A percentile compares a stretch with the other conserved stretches of the same genome.
Conservation (phyloP, 2,329 filamentous ascomycete species). For the Neopestalotiopsis clavispora region DNA sequence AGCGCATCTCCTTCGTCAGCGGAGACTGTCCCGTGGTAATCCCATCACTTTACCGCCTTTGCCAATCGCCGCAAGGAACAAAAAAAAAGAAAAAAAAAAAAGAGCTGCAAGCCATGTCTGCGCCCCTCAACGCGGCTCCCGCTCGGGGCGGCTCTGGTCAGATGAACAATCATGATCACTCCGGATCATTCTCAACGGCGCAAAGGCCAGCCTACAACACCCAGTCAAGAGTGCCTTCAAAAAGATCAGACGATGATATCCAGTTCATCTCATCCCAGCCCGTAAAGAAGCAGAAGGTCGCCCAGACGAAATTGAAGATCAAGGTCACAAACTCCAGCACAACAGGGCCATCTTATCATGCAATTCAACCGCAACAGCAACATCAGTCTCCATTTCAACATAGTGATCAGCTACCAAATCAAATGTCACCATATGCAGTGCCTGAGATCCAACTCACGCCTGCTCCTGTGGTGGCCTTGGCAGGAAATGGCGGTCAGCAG, state of each 20-base stretch:
- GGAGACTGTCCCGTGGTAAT: background rate
- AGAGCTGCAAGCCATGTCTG: background rate
- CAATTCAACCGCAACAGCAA: background rate
- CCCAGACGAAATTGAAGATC: constrained; percentile 19
- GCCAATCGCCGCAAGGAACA: background rate
- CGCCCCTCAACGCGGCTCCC: background rate
- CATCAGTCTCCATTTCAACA: background rate
- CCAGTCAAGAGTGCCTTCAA: constrained; percentile 25
- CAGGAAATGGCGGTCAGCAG: background rate
- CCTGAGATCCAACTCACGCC: background rate
- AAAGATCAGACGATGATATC: constrained; percentile 45
- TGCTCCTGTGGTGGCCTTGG: background rate
- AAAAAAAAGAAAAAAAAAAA: background rate
- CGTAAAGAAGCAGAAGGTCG: constrained; percentile 43
- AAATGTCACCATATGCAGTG: background rate
- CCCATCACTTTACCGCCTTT: background rate
- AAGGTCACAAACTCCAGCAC: constrained; percentile 3
- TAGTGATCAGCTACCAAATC: background rate
- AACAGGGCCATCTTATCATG: background rate
- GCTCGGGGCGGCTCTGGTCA: background rate
- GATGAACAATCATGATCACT: background rate
- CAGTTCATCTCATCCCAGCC: constrained; percentile 50
- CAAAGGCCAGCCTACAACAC: background rate
- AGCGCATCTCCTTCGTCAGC: background rate
- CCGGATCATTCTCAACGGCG: background rate